Evolutionary conservation across 768 basidiomycete species (phyloP).

Genomic region (Roridomyces roridus): DNA sequence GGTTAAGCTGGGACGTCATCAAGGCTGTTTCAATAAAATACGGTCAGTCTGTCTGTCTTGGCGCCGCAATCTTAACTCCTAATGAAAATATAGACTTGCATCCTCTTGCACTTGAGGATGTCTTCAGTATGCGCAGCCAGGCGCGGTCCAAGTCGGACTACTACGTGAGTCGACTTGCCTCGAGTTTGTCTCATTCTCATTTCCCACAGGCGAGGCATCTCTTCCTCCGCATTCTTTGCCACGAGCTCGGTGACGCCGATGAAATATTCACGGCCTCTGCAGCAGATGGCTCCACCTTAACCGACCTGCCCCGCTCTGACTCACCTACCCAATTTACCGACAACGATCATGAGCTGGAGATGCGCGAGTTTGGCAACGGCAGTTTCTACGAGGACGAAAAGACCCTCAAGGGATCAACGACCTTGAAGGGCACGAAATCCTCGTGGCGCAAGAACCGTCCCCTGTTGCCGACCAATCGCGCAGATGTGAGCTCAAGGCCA

Average conservation of each 20-base stretch:
- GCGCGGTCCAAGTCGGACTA: conserved; percentile 75
- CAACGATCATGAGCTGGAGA: conserved; percentile 26
- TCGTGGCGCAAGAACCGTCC: conserved; percentile 16
- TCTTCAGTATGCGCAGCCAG: conserved; percentile 60
- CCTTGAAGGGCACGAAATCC: conserved; percentile 8
- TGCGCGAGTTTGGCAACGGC: conserved; percentile 23
- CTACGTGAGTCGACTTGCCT: conserved; percentile 40
- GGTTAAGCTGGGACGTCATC: conserved; percentile 75
- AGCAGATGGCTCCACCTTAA: conserved; percentile 34
- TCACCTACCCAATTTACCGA: conserved; percentile 45
- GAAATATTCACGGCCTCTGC: conserved; percentile 24
- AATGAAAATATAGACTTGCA: conserved; percentile 55
- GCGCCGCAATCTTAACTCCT: not conserved
- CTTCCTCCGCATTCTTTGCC: conserved; percentile 72
- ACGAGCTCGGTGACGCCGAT: conserved; percentile 52
- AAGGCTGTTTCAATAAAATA: conserved; percentile 70
- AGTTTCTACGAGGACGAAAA: conserved; percentile 33
- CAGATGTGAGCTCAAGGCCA: conserved; percentile 3
- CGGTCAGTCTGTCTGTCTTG: conserved; percentile 55
- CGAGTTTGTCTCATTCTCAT: not conserved
- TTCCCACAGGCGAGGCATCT: conserved; percentile 54
- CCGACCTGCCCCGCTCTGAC: conserved; percentile 37
- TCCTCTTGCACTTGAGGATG: conserved; percentile 74
- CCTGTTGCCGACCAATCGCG: conserved; percentile 19
- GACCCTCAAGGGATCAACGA: conserved; percentile 11